A percentile compares a stretch with the other conserved stretches of the same genome.
These are phyloP conservation scores for Heterobasidion annosum DNA, from an alignment of 1,284 basidiomycete species.

Conservation along the genomic window DNA sequence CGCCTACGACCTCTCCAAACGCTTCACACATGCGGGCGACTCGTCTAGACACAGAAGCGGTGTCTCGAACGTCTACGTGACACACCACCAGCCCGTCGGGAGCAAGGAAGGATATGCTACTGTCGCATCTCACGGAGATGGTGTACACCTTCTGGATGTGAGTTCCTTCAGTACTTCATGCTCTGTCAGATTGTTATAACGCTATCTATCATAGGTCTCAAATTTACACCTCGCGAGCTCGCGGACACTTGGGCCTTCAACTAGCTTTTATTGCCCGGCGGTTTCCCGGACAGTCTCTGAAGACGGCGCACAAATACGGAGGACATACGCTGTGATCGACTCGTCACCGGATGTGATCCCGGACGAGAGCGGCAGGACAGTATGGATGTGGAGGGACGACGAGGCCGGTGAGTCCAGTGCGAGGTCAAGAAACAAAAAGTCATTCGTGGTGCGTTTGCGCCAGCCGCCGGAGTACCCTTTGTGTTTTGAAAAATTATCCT, in stretches of 20 bases:
- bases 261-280: constrained; percentile 49
- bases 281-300: constrained; percentile 31
- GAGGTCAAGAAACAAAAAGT: constrained; percentile 24
- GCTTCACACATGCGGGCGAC: constrained; percentile 10
- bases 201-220: constrained; percentile 36
- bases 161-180: constrained; percentile 16
- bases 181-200: not conserved
- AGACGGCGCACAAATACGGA: constrained; percentile 28
- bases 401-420: constrained; percentile 24
- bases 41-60: constrained; percentile 6
- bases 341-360: constrained; percentile 33
- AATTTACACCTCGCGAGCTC: constrained; percentile 58
- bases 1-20: constrained; percentile 30
- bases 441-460: constrained; percentile 33
- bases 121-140: constrained; percentile 59
- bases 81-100: constrained; percentile 25
- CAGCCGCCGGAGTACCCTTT: not conserved
- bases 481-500: not conserved
- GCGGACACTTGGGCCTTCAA: constrained; percentile 56
- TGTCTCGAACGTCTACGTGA: constrained; percentile 27
- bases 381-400: constrained; percentile 58
- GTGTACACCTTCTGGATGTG: constrained; percentile 65
- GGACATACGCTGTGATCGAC: constrained; percentile 47
- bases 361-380: constrained; percentile 33
- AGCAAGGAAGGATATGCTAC: constrained; percentile 46